Evolutionary conservation across 345 rosid genomes (phyloP), one percentile per base, ranked within the genome.

Genomic region (Lepidium sativum): DNA sequence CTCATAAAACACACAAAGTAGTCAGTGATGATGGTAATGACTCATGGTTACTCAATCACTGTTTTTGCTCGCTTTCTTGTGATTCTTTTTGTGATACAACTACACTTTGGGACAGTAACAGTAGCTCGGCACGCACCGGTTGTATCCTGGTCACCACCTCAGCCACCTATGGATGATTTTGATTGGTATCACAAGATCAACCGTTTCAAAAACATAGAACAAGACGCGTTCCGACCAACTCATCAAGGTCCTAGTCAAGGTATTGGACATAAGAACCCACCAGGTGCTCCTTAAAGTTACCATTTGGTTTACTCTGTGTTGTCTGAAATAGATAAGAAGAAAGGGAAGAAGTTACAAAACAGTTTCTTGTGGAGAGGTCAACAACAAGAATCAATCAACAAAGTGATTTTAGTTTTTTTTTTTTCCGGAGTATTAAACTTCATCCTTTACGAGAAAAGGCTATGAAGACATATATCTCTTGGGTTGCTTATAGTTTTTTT

Each of bases 181-280:
- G 67, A 51, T 12, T 72, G 76, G 76, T 72, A 65, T 68, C 67
- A 72, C 41, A 73, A 67, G 23, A 72, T 66, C 57, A 72, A 72
- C 67, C 71, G 76, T 42, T 72, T 7, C 63, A 72, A 72, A 57
- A 72, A 72, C 72, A 72, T 72, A 51, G 76, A 72, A 44, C 76
- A 72, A 58, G 71, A 72, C 12, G 76, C 76, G 17, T 72, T 51
- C 67, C 49, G 76, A 20, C 76, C 76, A 59, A 72, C 76, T 10
- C 62, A 72, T 62, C 72, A 65, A 43, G 76, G 76, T 60, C 76
- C 76, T 43, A 72, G 76, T 52, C 76, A 72, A 65, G 76, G 76
- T 50, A 72, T 72, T 35, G 76, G 76, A 42, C 76, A 72, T 51
- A 72, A 72, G 43, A 23, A 39, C 60, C 76, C 76, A 34, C 76